phyloP scores from a whole-genome alignment of 2,329 filamentous ascomycete genomes.

The Penicillium sp. region DNA sequence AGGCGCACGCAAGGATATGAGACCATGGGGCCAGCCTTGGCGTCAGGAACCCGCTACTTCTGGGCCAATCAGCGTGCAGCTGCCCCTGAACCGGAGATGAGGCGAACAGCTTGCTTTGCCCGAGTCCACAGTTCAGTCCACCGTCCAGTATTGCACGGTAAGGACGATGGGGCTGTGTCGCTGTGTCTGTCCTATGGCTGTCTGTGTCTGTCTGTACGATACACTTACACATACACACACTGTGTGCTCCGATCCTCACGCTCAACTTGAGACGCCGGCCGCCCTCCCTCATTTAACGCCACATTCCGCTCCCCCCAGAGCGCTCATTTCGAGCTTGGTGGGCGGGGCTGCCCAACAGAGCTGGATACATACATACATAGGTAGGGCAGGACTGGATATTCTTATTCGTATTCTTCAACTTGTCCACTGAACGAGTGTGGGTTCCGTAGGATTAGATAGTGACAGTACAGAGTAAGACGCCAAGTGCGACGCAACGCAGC shows the following conservation, averaged over 20 bases:
- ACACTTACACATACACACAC: not conserved
- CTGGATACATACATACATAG: too few species aligned
- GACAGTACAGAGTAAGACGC: too few species aligned
- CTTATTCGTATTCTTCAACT: too few species aligned
- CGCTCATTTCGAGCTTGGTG: not conserved
- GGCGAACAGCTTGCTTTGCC: not conserved
- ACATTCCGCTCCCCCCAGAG: not conserved
- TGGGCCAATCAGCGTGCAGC: conserved; percentile 22
- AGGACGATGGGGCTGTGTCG: conserved; percentile 5
- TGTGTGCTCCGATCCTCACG: not conserved
- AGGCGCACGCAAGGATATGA: conserved; percentile 20
- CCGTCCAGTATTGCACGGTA: too few species aligned
- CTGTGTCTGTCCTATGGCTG: too few species aligned
- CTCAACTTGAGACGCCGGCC: conserved; percentile 14
- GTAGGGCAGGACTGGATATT: too few species aligned
- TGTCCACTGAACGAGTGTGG: too few species aligned
- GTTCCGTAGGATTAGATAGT: too few species aligned
- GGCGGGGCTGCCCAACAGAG: not conserved
- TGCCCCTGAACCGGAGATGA: conserved; percentile 29
- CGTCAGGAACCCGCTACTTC: conserved; percentile 31
- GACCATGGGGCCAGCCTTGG: conserved; percentile 22
- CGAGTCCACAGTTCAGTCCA: too few species aligned
- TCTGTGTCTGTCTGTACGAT: too few species aligned
- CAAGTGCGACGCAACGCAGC: too few species aligned
- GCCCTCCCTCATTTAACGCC: conserved; percentile 11